Evolutionary conservation across 768 basidiomycete species (phyloP).

Genomic region (Asterophora parasitica): DNA sequence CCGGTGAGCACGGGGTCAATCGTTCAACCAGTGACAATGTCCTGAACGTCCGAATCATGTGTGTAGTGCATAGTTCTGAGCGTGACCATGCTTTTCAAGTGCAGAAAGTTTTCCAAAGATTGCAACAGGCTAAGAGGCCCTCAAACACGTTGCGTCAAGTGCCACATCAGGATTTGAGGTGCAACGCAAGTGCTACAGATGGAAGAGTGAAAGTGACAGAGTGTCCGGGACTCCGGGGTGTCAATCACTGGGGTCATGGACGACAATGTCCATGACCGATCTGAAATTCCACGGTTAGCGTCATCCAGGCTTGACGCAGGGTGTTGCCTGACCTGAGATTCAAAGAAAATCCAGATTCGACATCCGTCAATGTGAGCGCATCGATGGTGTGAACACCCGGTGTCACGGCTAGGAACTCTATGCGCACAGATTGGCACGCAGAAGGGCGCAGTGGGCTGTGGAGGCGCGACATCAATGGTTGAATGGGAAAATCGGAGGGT

Average conservation of each 20-base stretch:
- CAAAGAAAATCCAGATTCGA: conserved; percentile 67
- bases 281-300: conserved; percentile 30
- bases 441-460: conserved; percentile 71
- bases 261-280: conserved; percentile 71
- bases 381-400: conserved; percentile 79
- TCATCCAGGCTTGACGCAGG: not conserved
- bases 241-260: conserved; percentile 49
- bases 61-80: too few species aligned
- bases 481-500: not conserved
- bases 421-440: conserved; percentile 81
- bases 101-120: too few species aligned
- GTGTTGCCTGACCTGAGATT: conserved; percentile 55
- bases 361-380: conserved; percentile 65
- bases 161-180: not conserved
- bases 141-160: not conserved
- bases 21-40: too few species aligned
- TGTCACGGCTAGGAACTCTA: conserved; percentile 77
- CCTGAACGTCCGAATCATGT: too few species aligned
- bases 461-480: not conserved
- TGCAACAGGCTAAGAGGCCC: too few species aligned
- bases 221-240: too few species aligned
- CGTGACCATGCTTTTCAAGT: too few species aligned
- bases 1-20: too few species aligned
- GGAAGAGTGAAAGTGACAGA: too few species aligned
- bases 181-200: too few species aligned